Evolutionary conservation across 306 rosid species (phyloP).

Genomic region (Coriaria nepalensis): DNA sequence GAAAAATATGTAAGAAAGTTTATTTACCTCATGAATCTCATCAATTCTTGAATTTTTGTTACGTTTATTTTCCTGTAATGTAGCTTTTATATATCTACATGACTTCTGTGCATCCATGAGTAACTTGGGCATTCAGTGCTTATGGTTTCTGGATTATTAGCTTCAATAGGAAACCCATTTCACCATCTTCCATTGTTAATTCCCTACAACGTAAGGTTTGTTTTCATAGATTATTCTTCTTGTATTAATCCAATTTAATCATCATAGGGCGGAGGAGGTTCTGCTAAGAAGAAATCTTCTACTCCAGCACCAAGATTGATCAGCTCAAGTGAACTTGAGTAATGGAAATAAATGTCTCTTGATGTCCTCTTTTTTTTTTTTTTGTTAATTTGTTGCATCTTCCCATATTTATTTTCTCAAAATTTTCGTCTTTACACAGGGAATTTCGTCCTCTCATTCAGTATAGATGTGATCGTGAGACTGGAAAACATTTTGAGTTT

Average conservation of each 20-base stretch:
- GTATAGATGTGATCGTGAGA: constrained; percentile 57
- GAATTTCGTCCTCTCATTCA: constrained; percentile 90
- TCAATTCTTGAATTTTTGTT: background rate
- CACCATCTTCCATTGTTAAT: too few relatives aligned
- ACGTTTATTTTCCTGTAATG: too few relatives aligned
- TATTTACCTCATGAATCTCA: constrained; percentile 3
- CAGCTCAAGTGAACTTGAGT: constrained; percentile 90
- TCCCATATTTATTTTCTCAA: constrained; percentile 9
- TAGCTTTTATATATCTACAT: too few relatives aligned
- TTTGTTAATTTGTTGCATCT: constrained; percentile 1
- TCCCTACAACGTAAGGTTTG: too few relatives aligned
- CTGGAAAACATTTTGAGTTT: constrained; percentile 46
- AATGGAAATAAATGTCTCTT: constrained; percentile 12
- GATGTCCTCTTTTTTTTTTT: background rate
- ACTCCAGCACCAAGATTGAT: constrained; percentile 78
- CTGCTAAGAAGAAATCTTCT: constrained; percentile 34
- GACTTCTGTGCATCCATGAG: too few relatives aligned
- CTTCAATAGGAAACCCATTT: too few relatives aligned
- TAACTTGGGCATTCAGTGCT: too few relatives aligned
- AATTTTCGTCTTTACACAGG: constrained; percentile 22
- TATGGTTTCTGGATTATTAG: too few relatives aligned
- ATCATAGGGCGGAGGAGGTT: constrained; percentile 69
- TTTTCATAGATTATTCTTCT: background rate
- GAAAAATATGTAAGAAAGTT: constrained; percentile 65
- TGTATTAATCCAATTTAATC: constrained; percentile 10